These are phyloP conservation scores for Geosmithia morbida DNA, from an alignment of 2,329 filamentous ascomycete species.

Conservation along the genomic window DNA sequence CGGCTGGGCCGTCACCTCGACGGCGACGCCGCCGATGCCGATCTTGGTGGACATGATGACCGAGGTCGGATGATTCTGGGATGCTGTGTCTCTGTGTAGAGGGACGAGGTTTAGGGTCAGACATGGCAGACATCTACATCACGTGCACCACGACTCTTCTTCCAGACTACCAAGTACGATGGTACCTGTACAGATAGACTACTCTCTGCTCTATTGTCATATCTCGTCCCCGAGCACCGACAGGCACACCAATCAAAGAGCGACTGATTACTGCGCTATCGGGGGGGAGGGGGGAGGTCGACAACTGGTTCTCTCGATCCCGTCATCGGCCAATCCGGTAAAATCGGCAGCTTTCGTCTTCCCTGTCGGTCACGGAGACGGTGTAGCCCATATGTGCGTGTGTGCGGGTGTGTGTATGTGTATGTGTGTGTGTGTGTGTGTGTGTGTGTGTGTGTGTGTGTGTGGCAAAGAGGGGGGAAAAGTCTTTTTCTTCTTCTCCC, in stretches of 20 bases:
- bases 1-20: constrained; percentile 40
- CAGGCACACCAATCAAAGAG: neutral
- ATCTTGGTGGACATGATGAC: constrained; percentile 15
- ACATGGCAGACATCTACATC: neutral
- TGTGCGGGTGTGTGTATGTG: too few relatives aligned
- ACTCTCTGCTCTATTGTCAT: too few relatives aligned
- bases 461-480: too few relatives aligned
- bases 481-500: too few relatives aligned
- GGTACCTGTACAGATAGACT: too few relatives aligned
- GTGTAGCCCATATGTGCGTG: too few relatives aligned
- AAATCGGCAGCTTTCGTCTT: neutral
- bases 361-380: neutral
- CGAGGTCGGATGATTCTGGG: too few relatives aligned
- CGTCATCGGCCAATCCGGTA: neutral
- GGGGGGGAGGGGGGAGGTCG: too few relatives aligned
- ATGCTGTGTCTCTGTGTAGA: neutral
- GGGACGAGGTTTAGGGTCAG: too few relatives aligned
- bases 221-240: neutral
- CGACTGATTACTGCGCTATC: neutral
- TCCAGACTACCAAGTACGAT: too few relatives aligned
- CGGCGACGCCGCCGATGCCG: constrained; percentile 7
- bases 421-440: too few relatives aligned
- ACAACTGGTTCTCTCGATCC: neutral
- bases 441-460: too few relatives aligned
- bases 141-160: neutral